Base-by-base conservation (phyloP, 1,139 yeast genomes). In the Hyphopichia khmerensis region DNA sequence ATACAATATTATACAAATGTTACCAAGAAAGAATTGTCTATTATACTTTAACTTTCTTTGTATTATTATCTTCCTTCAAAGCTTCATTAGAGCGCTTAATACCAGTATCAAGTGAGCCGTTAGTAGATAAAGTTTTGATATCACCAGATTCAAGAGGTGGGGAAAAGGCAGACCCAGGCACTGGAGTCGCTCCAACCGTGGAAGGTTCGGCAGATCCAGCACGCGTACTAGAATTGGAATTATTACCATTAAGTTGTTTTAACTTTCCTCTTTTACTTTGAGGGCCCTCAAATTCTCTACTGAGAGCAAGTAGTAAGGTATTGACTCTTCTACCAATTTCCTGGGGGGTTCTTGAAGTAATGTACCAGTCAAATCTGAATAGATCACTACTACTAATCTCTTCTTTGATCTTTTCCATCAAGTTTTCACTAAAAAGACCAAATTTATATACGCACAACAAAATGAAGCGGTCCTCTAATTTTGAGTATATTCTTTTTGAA, bases 321-420 rank as follows among this genome's bases (percentile, higher is more conserved):
- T 80, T 82, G 35, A 90, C 81, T 53, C 99, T 78, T 60, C 97
- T 78, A 8, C 89, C 82, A 36, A 93, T 59, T 56, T 93, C 99
- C 48, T 82, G 85, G 0, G 96, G 81, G 0, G 96, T 84, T 52
- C 99, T 75, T 0, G 96, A 87, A 48, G 79, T 72, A 59, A 93
- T 79, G 60, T 83, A 93, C 95, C 96, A 93, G 56, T 93, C 96
- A 60, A 89, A 93, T 40, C 79, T 77, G 68, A 93, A 93, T 41
- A 87, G 62, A 38, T 88, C 93, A 45, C 91, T 83, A 8, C 72
- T 70, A 45, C 79, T 65, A 19, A 91, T 84, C 40, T 88, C 95
- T 45, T 84, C 87, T 48, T 88, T 87, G 39, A 93, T 80, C 50
- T 75, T 77, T 50, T 91, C 96, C 51, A 79, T 82, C 36, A 93